Base-by-base conservation (phyloP, 768 basidiomycete species). In the Exsudoporus frostii region DNA sequence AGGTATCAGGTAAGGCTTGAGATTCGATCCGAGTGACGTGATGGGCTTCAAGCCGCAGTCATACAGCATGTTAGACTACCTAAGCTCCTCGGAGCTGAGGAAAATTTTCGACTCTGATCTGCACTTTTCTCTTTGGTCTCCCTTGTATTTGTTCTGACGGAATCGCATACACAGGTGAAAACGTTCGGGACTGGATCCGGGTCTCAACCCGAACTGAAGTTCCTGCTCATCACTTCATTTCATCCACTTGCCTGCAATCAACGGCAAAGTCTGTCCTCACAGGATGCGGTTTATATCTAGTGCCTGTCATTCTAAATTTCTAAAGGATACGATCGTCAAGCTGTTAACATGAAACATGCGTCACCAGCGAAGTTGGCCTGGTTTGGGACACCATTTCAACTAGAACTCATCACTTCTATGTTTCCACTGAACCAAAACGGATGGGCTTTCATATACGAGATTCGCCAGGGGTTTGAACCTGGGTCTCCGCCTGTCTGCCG, bases 51-150 rank as follows among this genome's bases (percentile, higher is more conserved):
- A 45, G 62, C 64, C 64, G 30, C 51, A 59, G 66, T 66, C 65
- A 60, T 58, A 45, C 47, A 55, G 67, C 65, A 66, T 69, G 65
- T 62, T 68, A 68, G 63, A 68, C 67, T 68, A 60, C 66, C 60
- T 58, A 67, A 33, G 30, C 56, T 58, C 58, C 45, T 48, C 53
- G 64, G 64, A 61, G 60, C 40, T 63, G 67, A 60, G 65, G 65
- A 65, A n/a, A 50, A 54, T 0, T 50, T 45, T 50, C 45, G 39
- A 47, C 47, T 14, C 55, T 40, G 47, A 50, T 49, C 13, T 4
- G 2, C 27, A n/a, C n/a, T 38, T 39, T 40, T 50, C 5, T 34
- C 19, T 37, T 27, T 4, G 14, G 15, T 41, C n/a, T 36, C 25
- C 19, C 8, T 9, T 14, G 19, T 2, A 13, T 30, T 27, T 11